Evolutionary conservation across 2,329 filamentous ascomycete genomes (phyloP).

Genomic region (Mycosphaerella sp.): DNA sequence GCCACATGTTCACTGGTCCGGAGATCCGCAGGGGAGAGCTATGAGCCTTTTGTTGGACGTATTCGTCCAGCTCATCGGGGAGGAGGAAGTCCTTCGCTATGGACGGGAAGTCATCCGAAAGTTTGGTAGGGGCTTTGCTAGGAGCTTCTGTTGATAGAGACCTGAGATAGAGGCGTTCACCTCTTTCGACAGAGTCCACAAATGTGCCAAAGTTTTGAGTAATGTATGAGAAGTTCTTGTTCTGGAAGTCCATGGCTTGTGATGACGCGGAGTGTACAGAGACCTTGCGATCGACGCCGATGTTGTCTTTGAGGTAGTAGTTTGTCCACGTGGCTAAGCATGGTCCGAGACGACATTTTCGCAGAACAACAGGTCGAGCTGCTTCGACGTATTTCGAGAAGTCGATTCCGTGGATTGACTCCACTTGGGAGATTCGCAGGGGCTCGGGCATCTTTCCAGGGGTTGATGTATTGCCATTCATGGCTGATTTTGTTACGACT

Average conservation of each 20-base stretch:
- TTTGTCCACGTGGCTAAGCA: slow-evolving; percentile 64
- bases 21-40: slow-evolving; percentile 76
- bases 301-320: slow-evolving; percentile 57
- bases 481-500: not conserved
- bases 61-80: slow-evolving; percentile 51
- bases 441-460: slow-evolving; percentile 18
- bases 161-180: slow-evolving; percentile 68
- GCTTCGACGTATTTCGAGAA: slow-evolving; percentile 56
- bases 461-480: not conserved
- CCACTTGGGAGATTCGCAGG: slow-evolving; percentile 46
- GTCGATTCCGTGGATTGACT: slow-evolving; percentile 47
- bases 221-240: slow-evolving; percentile 75
- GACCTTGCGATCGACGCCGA: slow-evolving; percentile 60
- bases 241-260: slow-evolving; percentile 69
- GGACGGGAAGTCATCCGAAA: slow-evolving; percentile 64
- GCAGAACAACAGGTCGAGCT: slow-evolving; percentile 59
- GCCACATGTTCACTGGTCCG: slow-evolving; percentile 77
- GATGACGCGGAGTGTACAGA: slow-evolving; percentile 64
- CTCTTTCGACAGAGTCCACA: slow-evolving; percentile 53
- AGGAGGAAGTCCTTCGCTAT: slow-evolving; percentile 65
- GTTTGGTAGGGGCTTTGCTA: slow-evolving; percentile 60
- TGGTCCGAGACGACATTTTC: slow-evolving; percentile 58
- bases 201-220: slow-evolving; percentile 64
- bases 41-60: slow-evolving; percentile 59
- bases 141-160: slow-evolving; percentile 66